These are phyloP conservation scores for Lactarius evosmus DNA, from an alignment of 768 basidiomycete genomes.

Conservation along the genomic window DNA sequence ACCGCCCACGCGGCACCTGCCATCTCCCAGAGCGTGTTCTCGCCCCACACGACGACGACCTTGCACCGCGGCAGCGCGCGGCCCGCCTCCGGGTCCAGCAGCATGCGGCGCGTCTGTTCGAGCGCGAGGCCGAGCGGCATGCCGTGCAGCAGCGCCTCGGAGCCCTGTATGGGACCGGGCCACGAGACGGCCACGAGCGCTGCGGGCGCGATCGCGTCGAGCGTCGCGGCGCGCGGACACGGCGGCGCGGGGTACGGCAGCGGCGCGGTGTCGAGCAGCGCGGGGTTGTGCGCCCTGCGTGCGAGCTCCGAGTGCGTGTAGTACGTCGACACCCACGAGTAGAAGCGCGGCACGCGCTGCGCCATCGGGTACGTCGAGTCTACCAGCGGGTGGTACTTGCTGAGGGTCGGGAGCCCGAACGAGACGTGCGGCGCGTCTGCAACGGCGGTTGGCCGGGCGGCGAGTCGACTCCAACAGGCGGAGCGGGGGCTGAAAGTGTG, in stretches of 20 bases:
- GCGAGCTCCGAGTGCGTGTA: constrained; percentile 23
- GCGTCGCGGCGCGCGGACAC: constrained; percentile 17
- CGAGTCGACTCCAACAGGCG: not conserved
- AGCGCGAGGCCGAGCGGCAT: constrained; percentile 20
- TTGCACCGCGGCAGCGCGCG: constrained; percentile 24
- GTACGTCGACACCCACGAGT: constrained; percentile 27
- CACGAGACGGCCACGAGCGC: constrained; percentile 20
- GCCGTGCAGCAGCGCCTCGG: constrained; percentile 21
- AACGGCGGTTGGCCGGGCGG: too few species aligned
- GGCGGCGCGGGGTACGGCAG: constrained; percentile 12
- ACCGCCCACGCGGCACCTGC: constrained; percentile 24
- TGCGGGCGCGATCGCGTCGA: constrained; percentile 21
- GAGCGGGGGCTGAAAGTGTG: not conserved
- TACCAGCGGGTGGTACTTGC: constrained; percentile 22
- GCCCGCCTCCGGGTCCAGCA: constrained; percentile 16
- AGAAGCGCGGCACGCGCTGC: constrained; percentile 25
- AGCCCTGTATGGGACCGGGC: constrained; percentile 23
- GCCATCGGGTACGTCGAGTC: constrained; percentile 16
- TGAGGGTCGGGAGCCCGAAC: constrained; percentile 21
- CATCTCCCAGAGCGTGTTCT: constrained; percentile 26
- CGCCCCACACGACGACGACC: constrained; percentile 23
- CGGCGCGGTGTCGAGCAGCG: constrained; percentile 20
- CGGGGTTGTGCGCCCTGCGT: constrained; percentile 9
- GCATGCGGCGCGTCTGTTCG: constrained; percentile 17
- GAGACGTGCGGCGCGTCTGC: constrained; percentile 21